Percentiles rank a stretch among this genome's conserved stretches.
These are phyloP conservation scores for Musa beccarii DNA, from an alignment of 176 grass and related monocot species.

Conservation along the genomic window DNA sequence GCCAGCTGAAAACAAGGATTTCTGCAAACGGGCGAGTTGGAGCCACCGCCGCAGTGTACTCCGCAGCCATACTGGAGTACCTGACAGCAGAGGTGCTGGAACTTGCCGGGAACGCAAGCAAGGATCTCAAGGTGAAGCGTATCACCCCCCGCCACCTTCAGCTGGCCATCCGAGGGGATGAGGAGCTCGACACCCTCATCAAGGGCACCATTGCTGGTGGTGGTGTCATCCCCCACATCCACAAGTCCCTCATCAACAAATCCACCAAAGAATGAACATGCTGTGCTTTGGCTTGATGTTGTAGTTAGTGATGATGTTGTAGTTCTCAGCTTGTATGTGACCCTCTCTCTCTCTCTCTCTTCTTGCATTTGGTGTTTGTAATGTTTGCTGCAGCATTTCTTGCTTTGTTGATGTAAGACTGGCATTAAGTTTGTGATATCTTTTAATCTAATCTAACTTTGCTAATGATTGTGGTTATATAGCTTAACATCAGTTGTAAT, in stretches of 20 bases:
- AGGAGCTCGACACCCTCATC: constrained; percentile 41
- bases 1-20: constrained; percentile 32
- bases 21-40: constrained; percentile 28
- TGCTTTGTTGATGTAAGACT: background rate
- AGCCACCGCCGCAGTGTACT: constrained; percentile 29
- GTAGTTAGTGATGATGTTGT: background rate
- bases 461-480: background rate
- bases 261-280: constrained; percentile 29
- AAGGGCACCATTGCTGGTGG: constrained; percentile 36
- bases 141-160: constrained; percentile 36
- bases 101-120: constrained; percentile 30
- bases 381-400: background rate
- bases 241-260: constrained; percentile 47
- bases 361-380: background rate
- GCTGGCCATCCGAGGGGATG: constrained; percentile 30
- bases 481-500: background rate
- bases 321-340: background rate
- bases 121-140: constrained; percentile 40
- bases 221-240: constrained; percentile 32
- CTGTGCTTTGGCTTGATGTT: background rate
- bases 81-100: constrained; percentile 40
- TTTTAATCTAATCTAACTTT: background rate
- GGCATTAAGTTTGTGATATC: background rate
- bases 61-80: constrained; percentile 31
- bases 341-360: background rate